Conservation (phyloP, 2,329 filamentous ascomycete genomes). For the Fusarium anthophilum region DNA sequence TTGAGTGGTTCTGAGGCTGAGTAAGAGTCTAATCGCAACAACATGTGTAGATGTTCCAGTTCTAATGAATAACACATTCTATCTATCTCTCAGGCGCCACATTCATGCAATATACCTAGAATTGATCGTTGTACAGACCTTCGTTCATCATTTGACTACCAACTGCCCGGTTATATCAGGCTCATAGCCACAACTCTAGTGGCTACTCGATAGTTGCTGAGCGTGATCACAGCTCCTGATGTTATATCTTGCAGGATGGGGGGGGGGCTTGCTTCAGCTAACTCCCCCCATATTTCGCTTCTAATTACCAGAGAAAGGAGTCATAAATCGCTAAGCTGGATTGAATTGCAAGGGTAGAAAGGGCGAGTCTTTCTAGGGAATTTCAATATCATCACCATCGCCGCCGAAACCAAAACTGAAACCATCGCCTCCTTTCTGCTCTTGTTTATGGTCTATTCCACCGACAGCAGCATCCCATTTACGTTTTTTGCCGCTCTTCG, state of each 20-base stretch:
- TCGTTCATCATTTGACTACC: conserved; percentile 3
- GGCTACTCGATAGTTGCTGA: not conserved
- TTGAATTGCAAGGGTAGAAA: not conserved
- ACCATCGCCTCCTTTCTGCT: conserved; percentile 45
- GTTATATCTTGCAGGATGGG: not conserved
- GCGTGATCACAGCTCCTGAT: not conserved
- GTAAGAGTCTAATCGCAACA: conserved; percentile 6
- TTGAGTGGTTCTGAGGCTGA: not conserved
- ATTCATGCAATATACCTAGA: conserved; percentile 1
- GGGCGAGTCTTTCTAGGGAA: conserved; percentile 47
- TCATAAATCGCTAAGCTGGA: not conserved
- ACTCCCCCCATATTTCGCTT: not conserved
- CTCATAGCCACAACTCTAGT: not conserved
- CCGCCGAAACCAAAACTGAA: conserved; percentile 67
- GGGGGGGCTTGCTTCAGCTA: not conserved
- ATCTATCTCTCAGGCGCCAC: not conserved
- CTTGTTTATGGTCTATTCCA: conserved; percentile 46
- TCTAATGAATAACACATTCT: not conserved
- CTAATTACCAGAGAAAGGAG: not conserved
- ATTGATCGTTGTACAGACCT: not conserved
- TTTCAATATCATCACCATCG: conserved; percentile 57
- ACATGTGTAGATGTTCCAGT: not conserved
- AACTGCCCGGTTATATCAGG: not conserved
- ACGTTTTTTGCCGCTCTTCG: conserved; percentile 73
- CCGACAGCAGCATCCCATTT: conserved; percentile 85